Evolutionary conservation across 352 stramenopile species (phyloP).

Genomic region (Pseudoperonospora humuli): DNA sequence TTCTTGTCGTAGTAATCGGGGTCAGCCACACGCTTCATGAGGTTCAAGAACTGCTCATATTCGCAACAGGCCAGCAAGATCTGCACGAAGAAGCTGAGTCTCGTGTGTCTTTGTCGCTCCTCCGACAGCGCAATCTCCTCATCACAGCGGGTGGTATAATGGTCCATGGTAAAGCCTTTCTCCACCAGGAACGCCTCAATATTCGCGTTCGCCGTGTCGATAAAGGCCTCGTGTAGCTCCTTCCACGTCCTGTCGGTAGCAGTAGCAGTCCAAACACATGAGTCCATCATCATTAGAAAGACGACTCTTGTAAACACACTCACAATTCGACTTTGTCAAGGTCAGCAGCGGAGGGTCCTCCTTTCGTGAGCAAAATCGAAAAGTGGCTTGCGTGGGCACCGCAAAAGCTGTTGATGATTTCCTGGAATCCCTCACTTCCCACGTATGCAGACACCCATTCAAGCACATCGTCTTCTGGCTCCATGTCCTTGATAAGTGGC

Average conservation of each 20-base stretch:
- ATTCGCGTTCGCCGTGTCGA: constrained; percentile 53
- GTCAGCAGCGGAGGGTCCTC: constrained; percentile 44
- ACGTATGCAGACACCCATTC: constrained; percentile 75
- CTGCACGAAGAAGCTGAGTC: constrained; percentile 75
- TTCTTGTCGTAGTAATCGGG: constrained; percentile 81
- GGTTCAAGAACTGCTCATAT: constrained; percentile 82
- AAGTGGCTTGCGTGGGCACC: constrained; percentile 51
- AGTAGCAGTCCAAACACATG: background rate
- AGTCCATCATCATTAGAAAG: background rate
- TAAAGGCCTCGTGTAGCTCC: constrained; percentile 59
- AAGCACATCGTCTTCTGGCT: constrained; percentile 66
- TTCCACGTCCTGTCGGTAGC: constrained; percentile 39
- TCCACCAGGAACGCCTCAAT: constrained; percentile 59
- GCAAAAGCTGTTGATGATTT: constrained; percentile 57
- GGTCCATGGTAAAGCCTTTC: constrained; percentile 64
- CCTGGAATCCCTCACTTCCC: constrained; percentile 62
- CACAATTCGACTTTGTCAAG: constrained; percentile 54
- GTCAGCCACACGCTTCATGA: constrained; percentile 71
- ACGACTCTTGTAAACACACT: constrained; percentile 1
- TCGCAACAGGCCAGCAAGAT: constrained; percentile 70
- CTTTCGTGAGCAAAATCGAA: constrained; percentile 52
- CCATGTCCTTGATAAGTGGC: constrained; percentile 78
- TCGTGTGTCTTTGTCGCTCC: constrained; percentile 65
- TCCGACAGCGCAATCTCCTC: constrained; percentile 64
- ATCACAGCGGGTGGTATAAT: constrained; percentile 60